Conservation (phyloP, 805 yeast genomes). For the Candida loeiensis region DNA sequence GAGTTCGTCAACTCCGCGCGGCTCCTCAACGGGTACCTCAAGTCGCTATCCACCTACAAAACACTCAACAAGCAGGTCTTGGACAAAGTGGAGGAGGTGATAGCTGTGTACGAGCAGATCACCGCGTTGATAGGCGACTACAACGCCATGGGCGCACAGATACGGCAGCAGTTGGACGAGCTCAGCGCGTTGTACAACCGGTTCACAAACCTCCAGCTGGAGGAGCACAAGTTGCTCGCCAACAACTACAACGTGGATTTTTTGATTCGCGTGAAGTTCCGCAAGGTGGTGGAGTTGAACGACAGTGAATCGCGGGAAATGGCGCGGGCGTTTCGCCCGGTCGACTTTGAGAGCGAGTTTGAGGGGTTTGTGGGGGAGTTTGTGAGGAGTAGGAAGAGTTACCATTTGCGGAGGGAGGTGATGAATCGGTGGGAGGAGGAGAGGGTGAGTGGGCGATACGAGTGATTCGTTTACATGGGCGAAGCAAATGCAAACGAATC, state of each 20-base stretch:
- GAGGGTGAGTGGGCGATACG: conserved; percentile 34
- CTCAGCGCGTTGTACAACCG: conserved; percentile 28
- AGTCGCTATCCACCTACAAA: conserved; percentile 21
- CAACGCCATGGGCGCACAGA: conserved; percentile 17
- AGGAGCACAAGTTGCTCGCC: conserved; percentile 37
- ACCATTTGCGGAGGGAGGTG: conserved; percentile 37
- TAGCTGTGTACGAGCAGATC: conserved; percentile 3
- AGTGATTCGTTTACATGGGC: too few relatives aligned
- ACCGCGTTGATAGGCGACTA: conserved; percentile 24
- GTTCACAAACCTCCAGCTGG: conserved; percentile 32
- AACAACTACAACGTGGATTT: conserved; percentile 33
- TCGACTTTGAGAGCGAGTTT: conserved; percentile 18
- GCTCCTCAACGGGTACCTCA: conserved; percentile 30
- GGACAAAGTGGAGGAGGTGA: conserved; percentile 9
- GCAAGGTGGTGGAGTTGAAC: conserved; percentile 20
- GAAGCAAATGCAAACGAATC: too few relatives aligned
- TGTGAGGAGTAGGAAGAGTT: conserved; percentile 22
- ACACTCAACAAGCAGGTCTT: conserved; percentile 4
- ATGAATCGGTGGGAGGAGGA: conserved; percentile 43
- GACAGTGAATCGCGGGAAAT: conserved; percentile 21
- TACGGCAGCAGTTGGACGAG: conserved; percentile 21
- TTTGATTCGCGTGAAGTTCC: conserved; percentile 27
- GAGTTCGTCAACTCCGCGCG: conserved; percentile 27
- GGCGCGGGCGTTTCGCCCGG: conserved; percentile 15
- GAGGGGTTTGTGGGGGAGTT: conserved; percentile 19